Percentiles rank a stretch among this genome's conserved stretches.
These are phyloP conservation scores for Talaromyces thailandensis DNA, from an alignment of 495 filamentous ascomycete species.

Conservation along the genomic window DNA sequence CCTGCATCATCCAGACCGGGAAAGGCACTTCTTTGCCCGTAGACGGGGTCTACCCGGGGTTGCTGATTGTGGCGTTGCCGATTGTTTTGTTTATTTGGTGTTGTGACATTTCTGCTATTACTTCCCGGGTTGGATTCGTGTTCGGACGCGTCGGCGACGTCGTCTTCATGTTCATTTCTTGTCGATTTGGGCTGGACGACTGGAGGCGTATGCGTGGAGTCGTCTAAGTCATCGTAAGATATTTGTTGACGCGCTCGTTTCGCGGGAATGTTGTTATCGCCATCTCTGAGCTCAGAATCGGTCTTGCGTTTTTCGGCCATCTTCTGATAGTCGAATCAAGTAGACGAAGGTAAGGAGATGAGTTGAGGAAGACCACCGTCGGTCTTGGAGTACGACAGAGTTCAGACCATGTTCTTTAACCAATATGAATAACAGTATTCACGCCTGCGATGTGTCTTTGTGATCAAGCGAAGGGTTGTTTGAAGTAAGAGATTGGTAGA, in stretches of 20 bases:
- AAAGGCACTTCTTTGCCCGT: constrained; percentile 70
- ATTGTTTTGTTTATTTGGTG: neutral
- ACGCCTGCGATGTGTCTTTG: neutral
- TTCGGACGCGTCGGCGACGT: constrained; percentile 12
- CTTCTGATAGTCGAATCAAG: neutral
- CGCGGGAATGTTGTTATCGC: neutral
- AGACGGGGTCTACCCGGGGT: constrained; percentile 52
- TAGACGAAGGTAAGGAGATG: neutral
- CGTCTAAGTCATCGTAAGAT: constrained; percentile 3
- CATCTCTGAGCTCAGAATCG: neutral
- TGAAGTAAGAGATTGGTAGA: neutral
- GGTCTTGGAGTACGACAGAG: neutral
- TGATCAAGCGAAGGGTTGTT: neutral
- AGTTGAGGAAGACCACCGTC: neutral
- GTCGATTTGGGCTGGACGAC: neutral
- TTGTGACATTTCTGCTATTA: neutral
- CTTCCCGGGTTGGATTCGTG: neutral
- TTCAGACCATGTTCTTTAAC: neutral
- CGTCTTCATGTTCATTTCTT: neutral
- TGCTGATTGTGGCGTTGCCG: constrained; percentile 18
- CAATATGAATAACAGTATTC: neutral
- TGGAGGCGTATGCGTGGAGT: neutral
- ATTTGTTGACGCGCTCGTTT: constrained; percentile 6
- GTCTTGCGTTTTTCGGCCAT: constrained; percentile 9
- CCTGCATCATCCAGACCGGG: constrained; percentile 56